Evolutionary conservation across 2,329 filamentous ascomycete genomes (phyloP).

Genomic region (Colletotrichum sojae): DNA sequence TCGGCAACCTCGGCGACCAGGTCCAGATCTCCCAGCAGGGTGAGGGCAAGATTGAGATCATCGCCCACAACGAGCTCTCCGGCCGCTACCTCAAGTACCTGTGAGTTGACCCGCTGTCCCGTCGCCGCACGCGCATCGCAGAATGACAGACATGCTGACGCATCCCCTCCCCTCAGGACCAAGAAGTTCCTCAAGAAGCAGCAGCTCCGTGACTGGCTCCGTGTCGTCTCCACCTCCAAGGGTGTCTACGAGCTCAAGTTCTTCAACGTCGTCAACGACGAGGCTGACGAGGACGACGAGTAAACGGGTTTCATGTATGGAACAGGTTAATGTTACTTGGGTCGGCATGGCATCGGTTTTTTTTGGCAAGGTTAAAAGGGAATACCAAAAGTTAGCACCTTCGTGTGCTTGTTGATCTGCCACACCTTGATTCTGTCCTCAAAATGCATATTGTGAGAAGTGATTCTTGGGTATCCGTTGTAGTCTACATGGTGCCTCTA

Average conservation of each 20-base stretch:
- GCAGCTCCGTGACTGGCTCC: slow-evolving; percentile 99
- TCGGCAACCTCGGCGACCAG: slow-evolving; percentile 96
- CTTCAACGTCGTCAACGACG: slow-evolving; percentile 99
- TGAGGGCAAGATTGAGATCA: slow-evolving; percentile 98
- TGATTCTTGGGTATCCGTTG: slow-evolving; percentile 33
- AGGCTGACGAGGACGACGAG: slow-evolving; percentile 97
- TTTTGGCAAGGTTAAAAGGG: slow-evolving; percentile 40
- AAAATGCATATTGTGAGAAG: slow-evolving; percentile 20
- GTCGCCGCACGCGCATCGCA: too few species aligned
- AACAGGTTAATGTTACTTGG: slow-evolving; percentile 40
- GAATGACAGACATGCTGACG: slow-evolving; percentile 21
- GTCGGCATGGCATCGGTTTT: slow-evolving; percentile 39
- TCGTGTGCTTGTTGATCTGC: slow-evolving; percentile 43
- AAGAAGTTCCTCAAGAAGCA: slow-evolving; percentile 99
- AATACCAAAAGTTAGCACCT: slow-evolving; percentile 42
- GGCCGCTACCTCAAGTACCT: slow-evolving; percentile 99
- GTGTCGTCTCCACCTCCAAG: slow-evolving; percentile 97
- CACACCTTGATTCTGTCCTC: background rate
- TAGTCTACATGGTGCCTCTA: slow-evolving; percentile 21
- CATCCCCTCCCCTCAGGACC: slow-evolving; percentile 72
- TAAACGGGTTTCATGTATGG: slow-evolving; percentile 64
- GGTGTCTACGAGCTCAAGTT: slow-evolving; percentile 99
- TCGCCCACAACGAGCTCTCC: slow-evolving; percentile 97
- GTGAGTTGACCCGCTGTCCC: too few species aligned
- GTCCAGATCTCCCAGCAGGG: slow-evolving; percentile 91